Evolutionary conservation across 441 rosid species (phyloP), one percentile per base, ranked within the genome.

Genomic region (Euphorbia celastroides): DNA sequence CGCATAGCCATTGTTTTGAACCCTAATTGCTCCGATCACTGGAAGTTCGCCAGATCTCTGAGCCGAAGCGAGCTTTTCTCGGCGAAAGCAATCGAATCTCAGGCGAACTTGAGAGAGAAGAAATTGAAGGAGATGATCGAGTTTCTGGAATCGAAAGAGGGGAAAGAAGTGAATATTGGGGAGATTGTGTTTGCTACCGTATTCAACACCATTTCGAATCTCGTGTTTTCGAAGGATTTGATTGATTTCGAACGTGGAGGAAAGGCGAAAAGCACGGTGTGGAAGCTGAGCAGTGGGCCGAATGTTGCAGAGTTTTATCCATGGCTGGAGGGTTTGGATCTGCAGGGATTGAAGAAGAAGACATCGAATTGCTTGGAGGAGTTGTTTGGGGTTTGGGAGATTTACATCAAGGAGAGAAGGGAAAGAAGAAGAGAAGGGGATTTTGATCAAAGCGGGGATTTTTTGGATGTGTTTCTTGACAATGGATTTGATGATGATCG

Each of bases 291-390:
- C 7, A 30, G 57, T 14, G 14, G 70, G 42, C 80, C 80, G 5
- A 78, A 78, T 55, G 42, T 78, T 2, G 65, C 80, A 0, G 75
- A 78, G 28, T 64, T 78, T 51, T 81, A 73, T 60, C 82, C 84
- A 2, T 7, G 75, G 2, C 34, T 80, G 20, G 70, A 68, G 0
- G 55, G 31, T 14, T 60, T 78, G 38, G 80, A 78, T 67, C 75
- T 70, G 72, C 82, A 74, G 52, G 73, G 84, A 44, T 30, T 75
- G 7, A 70, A 48, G n/a, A 75, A 4, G 44, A 54, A 78, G 5
- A 1, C 48, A 23, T 23, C 31, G 5, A 23, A 55, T 0, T 65
- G 71, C 46, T 2, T 69, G 3, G 10, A 63, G 31, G 48, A 74
- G 58, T 31, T 72, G 65, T 71, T 55, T 32, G 25, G 30, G 1